Percentiles rank a stretch among this genome's conserved stretches.
Conservation (phyloP, 345 rosid genomes). For the Excoecaria cochinchinensis region DNA sequence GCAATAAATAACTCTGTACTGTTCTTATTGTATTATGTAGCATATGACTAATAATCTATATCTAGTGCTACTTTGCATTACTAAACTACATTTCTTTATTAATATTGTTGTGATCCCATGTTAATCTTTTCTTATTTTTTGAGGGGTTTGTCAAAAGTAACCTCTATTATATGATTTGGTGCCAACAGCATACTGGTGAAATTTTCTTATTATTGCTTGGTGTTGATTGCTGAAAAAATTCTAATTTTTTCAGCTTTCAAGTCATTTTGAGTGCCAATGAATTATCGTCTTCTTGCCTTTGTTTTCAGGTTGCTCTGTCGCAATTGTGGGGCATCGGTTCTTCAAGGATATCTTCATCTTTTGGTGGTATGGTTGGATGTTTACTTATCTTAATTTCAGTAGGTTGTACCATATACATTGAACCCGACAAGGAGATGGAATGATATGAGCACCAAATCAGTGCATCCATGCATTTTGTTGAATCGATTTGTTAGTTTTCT, state of each 20-base stretch:
- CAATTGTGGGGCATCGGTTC: conserved; percentile 56
- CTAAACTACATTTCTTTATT: too few species aligned
- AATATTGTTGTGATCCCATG: too few species aligned
- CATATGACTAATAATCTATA: not conserved
- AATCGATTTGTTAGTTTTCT: too few species aligned
- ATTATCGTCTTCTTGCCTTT: not conserved
- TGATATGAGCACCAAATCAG: not conserved
- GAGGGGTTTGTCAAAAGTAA: not conserved
- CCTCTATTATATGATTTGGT: not conserved
- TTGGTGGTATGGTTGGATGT: conserved; percentile 67
- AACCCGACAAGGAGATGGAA: conserved; percentile 71
- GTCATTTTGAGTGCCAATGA: not conserved
- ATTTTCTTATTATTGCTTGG: too few species aligned
- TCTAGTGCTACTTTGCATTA: not conserved
- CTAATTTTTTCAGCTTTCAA: not conserved
- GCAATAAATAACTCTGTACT: not conserved
- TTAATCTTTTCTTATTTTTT: too few species aligned
- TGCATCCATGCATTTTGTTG: too few species aligned
- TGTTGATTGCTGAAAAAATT: too few species aligned
- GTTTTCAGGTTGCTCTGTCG: conserved; percentile 57
- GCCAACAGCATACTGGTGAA: not conserved
- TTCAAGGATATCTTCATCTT: conserved; percentile 42
- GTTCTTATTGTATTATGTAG: too few species aligned
- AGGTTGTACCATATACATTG: conserved; percentile 55
- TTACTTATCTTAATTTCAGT: conserved; percentile 66